Percentiles rank a stretch among this genome's conserved stretches.
Conservation (phyloP, 371 early-diverging fungal species). For the Syncephalastrum contaminatum region DNA sequence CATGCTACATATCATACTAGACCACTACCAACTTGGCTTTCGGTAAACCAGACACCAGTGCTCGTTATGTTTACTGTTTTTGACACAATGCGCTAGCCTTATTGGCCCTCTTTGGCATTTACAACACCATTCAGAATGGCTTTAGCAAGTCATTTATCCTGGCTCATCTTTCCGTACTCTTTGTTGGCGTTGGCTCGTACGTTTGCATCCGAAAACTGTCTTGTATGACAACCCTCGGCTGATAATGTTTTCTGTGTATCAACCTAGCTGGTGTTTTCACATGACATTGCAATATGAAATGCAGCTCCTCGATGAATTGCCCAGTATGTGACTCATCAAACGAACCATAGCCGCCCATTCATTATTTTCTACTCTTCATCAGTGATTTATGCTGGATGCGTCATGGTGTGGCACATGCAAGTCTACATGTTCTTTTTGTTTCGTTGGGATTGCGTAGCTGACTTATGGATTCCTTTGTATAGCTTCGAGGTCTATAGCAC, state of each 20-base stretch:
- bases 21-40: constrained; percentile 65
- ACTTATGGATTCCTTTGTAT: constrained; percentile 39
- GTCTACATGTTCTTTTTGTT: constrained; percentile 7
- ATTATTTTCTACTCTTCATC: not conserved
- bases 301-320: constrained; percentile 78
- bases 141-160: constrained; percentile 55
- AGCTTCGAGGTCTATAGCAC: constrained; percentile 49
- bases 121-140: constrained; percentile 41
- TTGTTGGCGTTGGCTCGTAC: constrained; percentile 69
- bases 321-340: constrained; percentile 40
- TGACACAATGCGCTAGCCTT: constrained; percentile 17
- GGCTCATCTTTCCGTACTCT: constrained; percentile 56
- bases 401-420: constrained; percentile 48
- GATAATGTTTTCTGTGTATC: constrained; percentile 11
- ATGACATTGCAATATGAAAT: constrained; percentile 75
- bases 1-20: not conserved
- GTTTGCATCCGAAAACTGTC: constrained; percentile 13
- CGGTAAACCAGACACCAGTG: constrained; percentile 24
- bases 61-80: not conserved
- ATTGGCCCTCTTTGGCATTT: constrained; percentile 55
- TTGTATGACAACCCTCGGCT: not conserved
- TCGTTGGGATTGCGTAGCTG: constrained; percentile 9
- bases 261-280: constrained; percentile 70
- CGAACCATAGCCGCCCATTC: not conserved
- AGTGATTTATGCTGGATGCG: constrained; percentile 57